Evolutionary conservation across 345 rosid species (phyloP).

Genomic region (Theobroma cacao): DNA sequence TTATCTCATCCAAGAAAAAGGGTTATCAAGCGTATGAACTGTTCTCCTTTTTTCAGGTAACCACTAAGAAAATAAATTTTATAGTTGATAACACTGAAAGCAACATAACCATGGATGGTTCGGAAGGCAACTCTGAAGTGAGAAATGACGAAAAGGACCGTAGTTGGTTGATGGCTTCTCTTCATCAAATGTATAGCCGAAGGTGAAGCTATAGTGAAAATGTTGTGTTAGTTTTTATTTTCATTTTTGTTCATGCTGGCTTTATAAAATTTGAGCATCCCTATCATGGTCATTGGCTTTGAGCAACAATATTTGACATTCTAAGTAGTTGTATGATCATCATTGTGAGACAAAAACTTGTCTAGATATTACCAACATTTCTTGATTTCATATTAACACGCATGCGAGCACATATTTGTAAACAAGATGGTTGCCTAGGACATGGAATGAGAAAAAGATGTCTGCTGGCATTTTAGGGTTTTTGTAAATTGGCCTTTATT

Average conservation of each 20-base stretch:
- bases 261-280: constrained; percentile 11
- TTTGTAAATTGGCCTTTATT: background rate
- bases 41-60: constrained; percentile 53
- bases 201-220: constrained; percentile 45
- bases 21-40: background rate
- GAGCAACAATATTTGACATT: background rate
- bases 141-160: constrained; percentile 69
- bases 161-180: constrained; percentile 85
- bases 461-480: background rate
- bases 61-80: constrained; percentile 87
- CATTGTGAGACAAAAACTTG: background rate
- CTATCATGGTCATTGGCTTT: background rate
- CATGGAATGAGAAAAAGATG: constrained; percentile 8
- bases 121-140: constrained; percentile 43
- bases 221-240: background rate
- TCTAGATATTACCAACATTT: background rate
- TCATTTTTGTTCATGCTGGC: background rate
- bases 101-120: constrained; percentile 34
- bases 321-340: background rate
- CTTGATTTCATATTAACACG: background rate
- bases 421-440: background rate
- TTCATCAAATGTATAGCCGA: constrained; percentile 94
- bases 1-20: background rate
- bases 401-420: background rate
- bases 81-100: constrained; percentile 63